A percentile compares a stretch with the other conserved stretches of the same genome.
Evolutionary conservation across 371 early-diverging fungal species (phyloP).

Genomic region (Cokeromyces recurvatus): DNA sequence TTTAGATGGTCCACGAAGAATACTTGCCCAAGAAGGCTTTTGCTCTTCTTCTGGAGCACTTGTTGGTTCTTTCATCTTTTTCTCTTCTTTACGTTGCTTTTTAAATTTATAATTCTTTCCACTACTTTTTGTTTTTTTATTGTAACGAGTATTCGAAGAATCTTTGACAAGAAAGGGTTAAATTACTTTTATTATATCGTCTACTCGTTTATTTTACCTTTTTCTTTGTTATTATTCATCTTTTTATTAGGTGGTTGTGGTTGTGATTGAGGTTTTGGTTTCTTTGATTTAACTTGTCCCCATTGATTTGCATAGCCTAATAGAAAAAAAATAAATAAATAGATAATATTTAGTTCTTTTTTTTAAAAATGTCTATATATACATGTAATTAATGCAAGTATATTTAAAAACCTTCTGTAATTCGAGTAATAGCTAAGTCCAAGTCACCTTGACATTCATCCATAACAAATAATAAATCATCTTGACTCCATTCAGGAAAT

Average conservation of each 20-base stretch:
- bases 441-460: conserved; percentile 25
- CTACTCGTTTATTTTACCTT: too few species aligned
- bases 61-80: not conserved
- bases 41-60: conserved; percentile 3
- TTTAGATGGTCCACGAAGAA: conserved; percentile 12
- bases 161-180: not conserved
- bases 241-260: not conserved
- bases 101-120: conserved; percentile 1
- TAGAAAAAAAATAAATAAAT: not conserved
- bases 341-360: not conserved
- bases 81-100: conserved; percentile 1
- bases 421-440: conserved; percentile 20
- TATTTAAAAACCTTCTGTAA: conserved; percentile 25
- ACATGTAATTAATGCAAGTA: too few species aligned
- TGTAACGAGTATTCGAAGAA: not conserved
- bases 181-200: not conserved
- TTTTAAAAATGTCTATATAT: too few species aligned
- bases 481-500: conserved; percentile 22
- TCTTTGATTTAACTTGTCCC: conserved; percentile 24
- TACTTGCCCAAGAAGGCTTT: conserved; percentile 30
- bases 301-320: conserved; percentile 21
- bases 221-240: not conserved
- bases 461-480: conserved; percentile 24
- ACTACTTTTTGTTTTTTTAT: not conserved
- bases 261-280: conserved; percentile 6